phyloP scores from a whole-genome alignment of 1,284 basidiomycete species.

The Cryptococcus deneoformans region DNA sequence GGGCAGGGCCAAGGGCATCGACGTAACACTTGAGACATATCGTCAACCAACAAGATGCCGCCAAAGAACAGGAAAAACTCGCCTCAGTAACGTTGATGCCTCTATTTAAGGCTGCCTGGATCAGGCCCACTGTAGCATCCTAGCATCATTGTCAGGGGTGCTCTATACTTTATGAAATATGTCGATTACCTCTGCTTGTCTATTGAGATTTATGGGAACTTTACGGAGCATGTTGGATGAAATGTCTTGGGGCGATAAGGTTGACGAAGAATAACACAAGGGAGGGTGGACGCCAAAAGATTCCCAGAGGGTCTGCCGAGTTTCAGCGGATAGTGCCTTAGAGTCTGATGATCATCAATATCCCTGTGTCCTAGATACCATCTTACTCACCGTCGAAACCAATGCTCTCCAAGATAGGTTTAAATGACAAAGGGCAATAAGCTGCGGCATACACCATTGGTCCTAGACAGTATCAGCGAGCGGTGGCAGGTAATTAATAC shows the following conservation, averaged over 20 bases:
- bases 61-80: neutral
- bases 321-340: conserved; percentile 77
- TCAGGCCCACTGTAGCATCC: conserved; percentile 85
- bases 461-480: conserved; percentile 34
- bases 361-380: neutral
- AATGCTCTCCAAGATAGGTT: conserved; percentile 68
- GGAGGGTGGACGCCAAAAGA: conserved; percentile 30
- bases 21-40: conserved; percentile 71
- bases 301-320: conserved; percentile 55
- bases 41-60: neutral
- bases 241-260: conserved; percentile 72
- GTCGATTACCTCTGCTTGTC: conserved; percentile 67
- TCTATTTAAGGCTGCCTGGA: conserved; percentile 72
- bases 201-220: conserved; percentile 84
- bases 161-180: neutral
- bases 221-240: conserved; percentile 84
- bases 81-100: conserved; percentile 80
- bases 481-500: neutral
- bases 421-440: conserved; percentile 80
- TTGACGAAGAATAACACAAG: conserved; percentile 53
- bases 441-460: conserved; percentile 95
- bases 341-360: conserved; percentile 58
- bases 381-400: conserved; percentile 70
- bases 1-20: conserved; percentile 87
- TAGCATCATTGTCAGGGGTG: conserved; percentile 2